Conservation (phyloP, 345 rosid genomes). For the Hibiscus trionum region DNA sequence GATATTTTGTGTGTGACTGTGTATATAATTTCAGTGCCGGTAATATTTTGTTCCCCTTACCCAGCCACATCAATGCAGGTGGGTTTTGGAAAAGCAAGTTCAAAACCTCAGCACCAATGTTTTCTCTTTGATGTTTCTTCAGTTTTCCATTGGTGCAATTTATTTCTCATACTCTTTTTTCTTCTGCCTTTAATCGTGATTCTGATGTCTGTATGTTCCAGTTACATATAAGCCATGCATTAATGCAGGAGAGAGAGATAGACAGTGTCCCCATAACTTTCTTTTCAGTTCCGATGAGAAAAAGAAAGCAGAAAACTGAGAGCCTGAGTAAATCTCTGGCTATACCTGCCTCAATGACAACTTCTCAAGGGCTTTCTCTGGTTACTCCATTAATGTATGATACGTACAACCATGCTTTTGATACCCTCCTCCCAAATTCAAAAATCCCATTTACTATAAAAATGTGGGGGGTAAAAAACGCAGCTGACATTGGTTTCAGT, state of each 20-base stretch:
- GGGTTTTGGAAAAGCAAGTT: constrained; percentile 26
- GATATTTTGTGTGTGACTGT: constrained; percentile 24
- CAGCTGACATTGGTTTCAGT: too few species aligned
- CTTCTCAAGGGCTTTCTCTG: constrained; percentile 43
- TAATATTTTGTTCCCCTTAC: constrained; percentile 16
- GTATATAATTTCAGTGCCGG: constrained; percentile 35
- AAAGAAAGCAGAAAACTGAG: constrained; percentile 3
- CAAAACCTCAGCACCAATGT: constrained; percentile 13
- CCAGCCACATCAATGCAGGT: constrained; percentile 33
- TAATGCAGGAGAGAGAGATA: constrained; percentile 17
- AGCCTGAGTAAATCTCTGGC: constrained; percentile 19
- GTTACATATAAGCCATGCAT: constrained; percentile 25
- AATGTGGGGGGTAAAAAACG: too few species aligned
- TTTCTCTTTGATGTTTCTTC: neutral
- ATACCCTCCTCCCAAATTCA: constrained; percentile 7
- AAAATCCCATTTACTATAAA: constrained; percentile 5
- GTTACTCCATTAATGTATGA: constrained; percentile 25
- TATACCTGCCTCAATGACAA: constrained; percentile 11
- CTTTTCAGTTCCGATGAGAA: constrained; percentile 8
- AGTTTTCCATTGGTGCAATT: constrained; percentile 29
- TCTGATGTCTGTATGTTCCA: constrained; percentile 27
- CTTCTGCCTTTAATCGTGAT: constrained; percentile 16
- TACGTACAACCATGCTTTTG: constrained; percentile 17
- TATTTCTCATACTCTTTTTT: constrained; percentile 9
- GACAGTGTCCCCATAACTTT: constrained; percentile 16